Conservation (phyloP, 176 grass and related monocot species). For the Oryza australiensis region DNA sequence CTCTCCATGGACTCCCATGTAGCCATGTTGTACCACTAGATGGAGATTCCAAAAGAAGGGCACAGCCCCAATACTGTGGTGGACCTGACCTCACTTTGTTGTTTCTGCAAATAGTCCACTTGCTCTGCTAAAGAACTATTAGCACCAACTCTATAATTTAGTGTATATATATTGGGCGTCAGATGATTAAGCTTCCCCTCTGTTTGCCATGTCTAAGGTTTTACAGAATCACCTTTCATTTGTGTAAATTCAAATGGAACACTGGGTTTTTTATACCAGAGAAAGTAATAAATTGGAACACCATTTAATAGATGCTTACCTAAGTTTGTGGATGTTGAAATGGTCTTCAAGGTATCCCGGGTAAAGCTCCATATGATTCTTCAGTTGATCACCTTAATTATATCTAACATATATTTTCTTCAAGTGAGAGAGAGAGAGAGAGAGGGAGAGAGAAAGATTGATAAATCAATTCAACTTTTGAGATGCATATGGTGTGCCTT, state of each 20-base stretch:
- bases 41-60: constrained; percentile 21
- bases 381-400: constrained; percentile 11
- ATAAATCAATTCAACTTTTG: not conserved
- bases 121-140: not conserved
- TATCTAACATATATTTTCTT: not conserved
- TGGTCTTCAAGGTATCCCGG: constrained; percentile 46
- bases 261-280: too few relatives aligned
- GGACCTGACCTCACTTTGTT: constrained; percentile 19
- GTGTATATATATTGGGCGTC: not conserved
- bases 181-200: not conserved
- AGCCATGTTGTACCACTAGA: not conserved
- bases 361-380: constrained; percentile 55
- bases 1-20: not conserved
- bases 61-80: constrained; percentile 12
- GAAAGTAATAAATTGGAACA: not conserved
- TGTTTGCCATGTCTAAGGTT: not conserved
- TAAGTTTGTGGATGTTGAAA: constrained; percentile 46
- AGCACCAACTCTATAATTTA: not conserved
- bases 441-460: not conserved
- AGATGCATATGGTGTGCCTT: not conserved
- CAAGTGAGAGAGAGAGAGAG: not conserved
- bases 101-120: not conserved
- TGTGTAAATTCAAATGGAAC: not conserved
- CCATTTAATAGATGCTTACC: constrained; percentile 24
- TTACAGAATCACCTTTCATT: not conserved